Percentiles rank a stretch among this genome's conserved stretches.
These are phyloP conservation scores for Eremochloa ophiuroides DNA, from an alignment of 176 grass and related monocot species.

Conservation along the genomic window DNA sequence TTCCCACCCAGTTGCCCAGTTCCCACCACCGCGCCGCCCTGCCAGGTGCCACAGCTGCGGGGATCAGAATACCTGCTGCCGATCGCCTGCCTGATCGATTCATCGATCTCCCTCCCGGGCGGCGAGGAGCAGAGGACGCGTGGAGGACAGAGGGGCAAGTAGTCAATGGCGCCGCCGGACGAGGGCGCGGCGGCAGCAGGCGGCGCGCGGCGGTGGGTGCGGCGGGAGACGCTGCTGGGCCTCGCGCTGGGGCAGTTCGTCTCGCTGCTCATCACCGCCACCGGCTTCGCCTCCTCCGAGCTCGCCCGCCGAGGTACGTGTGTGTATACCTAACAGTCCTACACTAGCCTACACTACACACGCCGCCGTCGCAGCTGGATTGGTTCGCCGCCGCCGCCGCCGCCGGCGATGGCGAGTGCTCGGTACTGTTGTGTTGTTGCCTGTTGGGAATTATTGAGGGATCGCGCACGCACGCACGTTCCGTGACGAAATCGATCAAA, in stretches of 20 bases:
- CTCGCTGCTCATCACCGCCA: conserved; percentile 91
- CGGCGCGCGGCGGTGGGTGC: conserved; percentile 51
- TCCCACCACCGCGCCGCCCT: background rate
- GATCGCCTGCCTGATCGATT: background rate
- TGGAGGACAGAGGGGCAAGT: too few relatives aligned
- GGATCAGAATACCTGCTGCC: background rate
- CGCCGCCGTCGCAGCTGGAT: background rate
- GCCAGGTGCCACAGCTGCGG: background rate
- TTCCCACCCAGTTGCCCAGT: background rate
- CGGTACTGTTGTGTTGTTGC: background rate
- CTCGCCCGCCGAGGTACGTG: conserved; percentile 61
- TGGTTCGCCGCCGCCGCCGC: background rate
- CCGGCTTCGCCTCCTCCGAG: conserved; percentile 89
- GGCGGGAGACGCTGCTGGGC: conserved; percentile 55
- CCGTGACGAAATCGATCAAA: background rate
- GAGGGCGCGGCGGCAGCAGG: too few relatives aligned
- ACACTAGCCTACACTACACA: background rate
- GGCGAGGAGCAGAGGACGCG: background rate
- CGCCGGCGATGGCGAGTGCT: background rate
- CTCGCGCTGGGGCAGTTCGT: conserved; percentile 79
- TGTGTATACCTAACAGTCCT: background rate
- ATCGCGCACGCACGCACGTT: background rate
- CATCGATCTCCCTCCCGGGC: background rate
- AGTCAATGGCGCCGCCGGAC: conserved; percentile 35
- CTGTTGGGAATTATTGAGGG: background rate